A percentile compares a stretch with the other conserved stretches of the same genome.
These are phyloP conservation scores for Mallotus japonicus DNA, from an alignment of 441 rosid species.

Conservation along the genomic window DNA sequence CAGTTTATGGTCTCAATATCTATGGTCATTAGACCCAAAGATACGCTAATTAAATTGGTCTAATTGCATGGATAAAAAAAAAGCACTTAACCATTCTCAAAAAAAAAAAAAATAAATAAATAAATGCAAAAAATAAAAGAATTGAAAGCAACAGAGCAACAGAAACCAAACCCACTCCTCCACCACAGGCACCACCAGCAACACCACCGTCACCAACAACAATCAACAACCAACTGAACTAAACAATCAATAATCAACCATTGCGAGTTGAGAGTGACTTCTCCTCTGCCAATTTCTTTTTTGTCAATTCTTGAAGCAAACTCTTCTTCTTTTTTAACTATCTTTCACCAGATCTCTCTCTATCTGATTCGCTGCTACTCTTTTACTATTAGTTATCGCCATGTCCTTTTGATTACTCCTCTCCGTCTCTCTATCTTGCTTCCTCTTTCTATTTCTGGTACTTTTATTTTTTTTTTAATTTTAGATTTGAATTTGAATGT, in stretches of 20 bases:
- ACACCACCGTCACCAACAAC: not conserved
- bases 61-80: no score
- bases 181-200: not conserved
- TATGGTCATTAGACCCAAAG: not conserved
- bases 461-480: constrained; percentile 2
- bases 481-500: not conserved
- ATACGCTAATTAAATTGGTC: not conserved
- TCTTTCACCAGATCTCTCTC: constrained; percentile 26
- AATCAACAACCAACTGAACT: constrained; percentile 1
- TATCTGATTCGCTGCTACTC: constrained; percentile 5
- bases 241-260: constrained; percentile 19
- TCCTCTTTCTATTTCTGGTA: constrained; percentile 22
- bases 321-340: constrained; percentile 32
- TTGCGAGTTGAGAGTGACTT: constrained; percentile 49
- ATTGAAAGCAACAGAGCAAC: constrained; percentile 39
- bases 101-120: not conserved
- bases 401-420: constrained; percentile 23
- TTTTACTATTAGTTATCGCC: constrained; percentile 27
- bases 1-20: not conserved
- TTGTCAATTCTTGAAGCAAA: constrained; percentile 75
- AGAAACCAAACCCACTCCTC: no score
- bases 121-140: not conserved
- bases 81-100: not conserved
- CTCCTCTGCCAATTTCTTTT: constrained; percentile 42
- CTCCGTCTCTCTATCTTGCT: constrained; percentile 13